phyloP scores from a whole-genome alignment of 768 basidiomycete genomes.

The Cystofilobasidium macerans region DNA sequence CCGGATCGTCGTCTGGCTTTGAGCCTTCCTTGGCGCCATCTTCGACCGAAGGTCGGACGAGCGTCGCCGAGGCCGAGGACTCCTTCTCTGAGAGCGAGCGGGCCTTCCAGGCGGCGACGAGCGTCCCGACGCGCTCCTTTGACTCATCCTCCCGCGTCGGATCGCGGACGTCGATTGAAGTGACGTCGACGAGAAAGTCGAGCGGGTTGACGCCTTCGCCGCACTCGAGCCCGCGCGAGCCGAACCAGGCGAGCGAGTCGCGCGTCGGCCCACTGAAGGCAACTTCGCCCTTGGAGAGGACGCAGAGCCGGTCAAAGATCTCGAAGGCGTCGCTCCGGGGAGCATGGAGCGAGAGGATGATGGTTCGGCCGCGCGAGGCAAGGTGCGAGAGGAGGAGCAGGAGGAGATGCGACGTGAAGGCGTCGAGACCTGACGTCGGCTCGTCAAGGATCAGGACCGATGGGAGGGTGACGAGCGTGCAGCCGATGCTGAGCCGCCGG shows the following conservation, averaged over 20 bases:
- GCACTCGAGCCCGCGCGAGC: slow-evolving; percentile 33
- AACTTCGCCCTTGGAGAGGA: slow-evolving; percentile 49
- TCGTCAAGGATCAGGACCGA: slow-evolving; percentile 52
- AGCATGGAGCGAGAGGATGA: slow-evolving; percentile 59
- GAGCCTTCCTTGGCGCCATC: neutral
- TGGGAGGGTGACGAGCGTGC: slow-evolving; percentile 52
- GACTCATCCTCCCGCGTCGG: slow-evolving; percentile 40
- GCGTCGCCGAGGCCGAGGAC: neutral
- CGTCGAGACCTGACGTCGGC: slow-evolving; percentile 31
- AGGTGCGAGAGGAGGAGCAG: slow-evolving; percentile 34
- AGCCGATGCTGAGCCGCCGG: slow-evolving; percentile 47
- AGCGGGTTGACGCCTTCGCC: slow-evolving; percentile 42
- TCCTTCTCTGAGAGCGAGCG: neutral
- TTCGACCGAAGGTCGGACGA: too few relatives aligned
- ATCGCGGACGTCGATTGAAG: slow-evolving; percentile 41
- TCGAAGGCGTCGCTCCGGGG: slow-evolving; percentile 52
- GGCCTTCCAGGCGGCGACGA: slow-evolving; percentile 40
- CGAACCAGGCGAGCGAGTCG: slow-evolving; percentile 40
- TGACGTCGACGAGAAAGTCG: slow-evolving; percentile 43
- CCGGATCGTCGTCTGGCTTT: neutral
- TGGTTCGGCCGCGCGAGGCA: slow-evolving; percentile 39
- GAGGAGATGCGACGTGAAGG: slow-evolving; percentile 37
- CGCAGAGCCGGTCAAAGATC: slow-evolving; percentile 51
- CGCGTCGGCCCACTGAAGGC: slow-evolving; percentile 41
- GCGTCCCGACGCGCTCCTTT: slow-evolving; percentile 34